phyloP scores from a whole-genome alignment of 805 yeast species.

The Saccharomycodes ludwigii region DNA sequence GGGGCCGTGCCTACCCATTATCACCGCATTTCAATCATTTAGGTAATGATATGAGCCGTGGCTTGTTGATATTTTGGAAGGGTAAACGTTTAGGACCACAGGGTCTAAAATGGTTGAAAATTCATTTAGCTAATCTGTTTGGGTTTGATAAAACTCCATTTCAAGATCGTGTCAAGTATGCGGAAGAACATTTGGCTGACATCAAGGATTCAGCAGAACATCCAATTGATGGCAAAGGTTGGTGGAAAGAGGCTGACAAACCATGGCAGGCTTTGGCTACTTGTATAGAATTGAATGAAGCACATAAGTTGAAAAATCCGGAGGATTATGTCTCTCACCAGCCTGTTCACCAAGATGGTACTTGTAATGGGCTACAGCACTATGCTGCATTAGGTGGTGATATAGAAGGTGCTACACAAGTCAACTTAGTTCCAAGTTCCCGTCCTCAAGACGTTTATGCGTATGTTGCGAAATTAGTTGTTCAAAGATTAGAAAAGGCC shows the following conservation, averaged over 20 bases:
- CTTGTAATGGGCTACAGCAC: slow-evolving; percentile 78
- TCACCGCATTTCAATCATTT: slow-evolving; percentile 73
- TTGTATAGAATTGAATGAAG: slow-evolving; percentile 54
- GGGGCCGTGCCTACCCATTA: slow-evolving; percentile 77
- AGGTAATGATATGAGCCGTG: slow-evolving; percentile 69
- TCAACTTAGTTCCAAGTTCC: slow-evolving; percentile 57
- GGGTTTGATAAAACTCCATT: slow-evolving; percentile 68
- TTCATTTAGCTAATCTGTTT: slow-evolving; percentile 60
- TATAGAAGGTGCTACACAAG: slow-evolving; percentile 70
- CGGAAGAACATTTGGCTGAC: slow-evolving; percentile 43
- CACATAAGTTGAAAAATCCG: slow-evolving; percentile 50
- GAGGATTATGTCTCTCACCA: slow-evolving; percentile 52
- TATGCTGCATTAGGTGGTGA: slow-evolving; percentile 85
- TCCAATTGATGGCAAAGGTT: slow-evolving; percentile 43
- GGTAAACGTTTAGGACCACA: slow-evolving; percentile 53
- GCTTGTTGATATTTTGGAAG: slow-evolving; percentile 62
- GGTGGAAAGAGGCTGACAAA: slow-evolving; percentile 69
- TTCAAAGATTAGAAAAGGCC: slow-evolving; percentile 39
- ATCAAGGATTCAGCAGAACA: slow-evolving; percentile 46
- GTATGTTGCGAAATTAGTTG: slow-evolving; percentile 55
- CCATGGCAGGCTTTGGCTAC: slow-evolving; percentile 76
- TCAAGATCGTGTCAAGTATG: slow-evolving; percentile 47
- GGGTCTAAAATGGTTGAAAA: slow-evolving; percentile 65
- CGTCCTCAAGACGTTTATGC: slow-evolving; percentile 70
- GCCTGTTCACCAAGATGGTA: slow-evolving; percentile 80